These are phyloP conservation scores for Porphyrellus cyaneotinctus DNA, from an alignment of 768 basidiomycete species.

Conservation along the genomic window DNA sequence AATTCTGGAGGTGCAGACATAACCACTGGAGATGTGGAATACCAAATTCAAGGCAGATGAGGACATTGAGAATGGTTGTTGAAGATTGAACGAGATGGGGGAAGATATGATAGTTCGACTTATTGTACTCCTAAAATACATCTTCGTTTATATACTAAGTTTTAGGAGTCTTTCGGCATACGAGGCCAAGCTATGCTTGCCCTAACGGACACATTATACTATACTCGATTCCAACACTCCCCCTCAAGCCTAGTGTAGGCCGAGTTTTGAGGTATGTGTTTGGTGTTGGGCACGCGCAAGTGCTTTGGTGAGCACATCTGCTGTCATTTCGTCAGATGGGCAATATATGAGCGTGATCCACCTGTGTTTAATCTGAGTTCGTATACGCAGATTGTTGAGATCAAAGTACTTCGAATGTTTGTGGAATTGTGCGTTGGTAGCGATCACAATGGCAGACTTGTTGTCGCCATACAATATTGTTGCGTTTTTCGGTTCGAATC, in stretches of 20 bases:
- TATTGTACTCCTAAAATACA: no score
- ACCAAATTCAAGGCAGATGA: no score
- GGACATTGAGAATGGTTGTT: no score
- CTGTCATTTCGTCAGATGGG: slow-evolving; percentile 21
- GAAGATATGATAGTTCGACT: no score
- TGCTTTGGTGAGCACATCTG: slow-evolving; percentile 14
- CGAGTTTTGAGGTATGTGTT: not conserved
- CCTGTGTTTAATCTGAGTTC: not conserved
- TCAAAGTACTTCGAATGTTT: not conserved
- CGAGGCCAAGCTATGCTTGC: no score
- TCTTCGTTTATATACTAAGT: no score
- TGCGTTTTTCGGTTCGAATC: slow-evolving; percentile 17
- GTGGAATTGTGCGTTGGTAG: slow-evolving; percentile 9
- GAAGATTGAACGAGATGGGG: no score
- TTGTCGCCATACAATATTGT: slow-evolving; percentile 19
- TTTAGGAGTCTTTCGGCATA: no score
- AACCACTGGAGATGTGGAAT: no score
- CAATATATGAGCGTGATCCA: slow-evolving; percentile 10
- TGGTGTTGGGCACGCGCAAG: not conserved
- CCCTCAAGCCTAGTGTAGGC: not conserved
- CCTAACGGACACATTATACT: no score
- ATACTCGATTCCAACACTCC: no score
- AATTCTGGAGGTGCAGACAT: no score
- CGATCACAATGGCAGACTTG: slow-evolving; percentile 27
- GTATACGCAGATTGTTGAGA: slow-evolving; percentile 21